Percentiles rank a stretch among this genome's conserved stretches.
Conservation (phyloP, 148 eudicot species). For the Dysphania ambrosioides region DNA sequence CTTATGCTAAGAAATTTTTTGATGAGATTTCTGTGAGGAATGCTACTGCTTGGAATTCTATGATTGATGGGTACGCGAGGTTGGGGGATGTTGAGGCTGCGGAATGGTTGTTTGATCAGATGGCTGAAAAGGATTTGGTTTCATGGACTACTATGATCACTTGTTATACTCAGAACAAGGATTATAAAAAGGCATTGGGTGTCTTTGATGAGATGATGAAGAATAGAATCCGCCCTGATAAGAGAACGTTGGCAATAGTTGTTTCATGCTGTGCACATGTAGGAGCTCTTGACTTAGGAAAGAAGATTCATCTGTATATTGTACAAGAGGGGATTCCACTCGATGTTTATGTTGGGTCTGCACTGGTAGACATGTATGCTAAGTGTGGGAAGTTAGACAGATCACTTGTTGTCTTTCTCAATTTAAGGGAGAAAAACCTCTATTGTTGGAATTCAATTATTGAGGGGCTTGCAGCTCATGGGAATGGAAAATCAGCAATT, state of each 20-base stretch:
- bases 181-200: slow-evolving; percentile 47
- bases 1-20: slow-evolving; percentile 49
- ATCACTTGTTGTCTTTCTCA: slow-evolving; percentile 35
- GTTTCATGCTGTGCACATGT: slow-evolving; percentile 47
- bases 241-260: slow-evolving; percentile 52
- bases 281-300: slow-evolving; percentile 43
- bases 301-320: slow-evolving; percentile 26
- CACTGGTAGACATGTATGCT: slow-evolving; percentile 49
- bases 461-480: slow-evolving; percentile 45
- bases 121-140: slow-evolving; percentile 55
- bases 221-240: slow-evolving; percentile 50
- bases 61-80: slow-evolving; percentile 68
- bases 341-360: slow-evolving; percentile 43
- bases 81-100: slow-evolving; percentile 55
- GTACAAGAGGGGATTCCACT: slow-evolving; percentile 19
- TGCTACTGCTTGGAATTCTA: slow-evolving; percentile 61
- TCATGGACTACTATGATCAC: slow-evolving; percentile 85
- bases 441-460: slow-evolving; percentile 44
- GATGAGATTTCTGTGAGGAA: slow-evolving; percentile 61
- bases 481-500: slow-evolving; percentile 37
- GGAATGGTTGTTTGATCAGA: slow-evolving; percentile 39
- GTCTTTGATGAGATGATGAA: slow-evolving; percentile 60
- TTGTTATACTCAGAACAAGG: slow-evolving; percentile 53
- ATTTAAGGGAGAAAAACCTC: slow-evolving; percentile 35
- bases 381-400: slow-evolving; percentile 43